Conservation (phyloP, 805 yeast genomes). For the Kodamaea laetipori region DNA sequence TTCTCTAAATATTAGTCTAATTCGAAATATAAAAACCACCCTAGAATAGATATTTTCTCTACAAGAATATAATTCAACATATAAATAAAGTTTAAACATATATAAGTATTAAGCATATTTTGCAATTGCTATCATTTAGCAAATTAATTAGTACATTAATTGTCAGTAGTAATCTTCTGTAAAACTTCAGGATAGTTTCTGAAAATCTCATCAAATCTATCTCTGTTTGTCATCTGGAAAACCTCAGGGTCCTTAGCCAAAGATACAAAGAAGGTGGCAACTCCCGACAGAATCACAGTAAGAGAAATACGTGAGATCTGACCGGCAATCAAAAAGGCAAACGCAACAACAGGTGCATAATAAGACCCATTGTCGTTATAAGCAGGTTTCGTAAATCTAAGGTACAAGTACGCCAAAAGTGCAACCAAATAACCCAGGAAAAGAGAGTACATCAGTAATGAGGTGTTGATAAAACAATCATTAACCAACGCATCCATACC, state of each 20-base stretch:
- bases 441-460: conserved; percentile 73
- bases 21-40: too few relatives aligned
- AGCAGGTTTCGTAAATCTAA: conserved; percentile 66
- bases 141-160: too few relatives aligned
- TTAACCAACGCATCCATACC: conserved; percentile 85
- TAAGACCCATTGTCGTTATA: conserved; percentile 62
- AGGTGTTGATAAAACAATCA: conserved; percentile 78
- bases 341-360: conserved; percentile 75
- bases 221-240: conserved; percentile 71
- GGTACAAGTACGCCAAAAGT: conserved; percentile 63
- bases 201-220: conserved; percentile 62
- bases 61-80: too few relatives aligned
- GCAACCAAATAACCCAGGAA: conserved; percentile 67
- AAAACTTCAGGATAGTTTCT: conserved; percentile 69
- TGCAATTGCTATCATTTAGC: too few relatives aligned
- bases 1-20: too few relatives aligned
- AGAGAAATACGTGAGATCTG: conserved; percentile 75
- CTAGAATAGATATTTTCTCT: too few relatives aligned
- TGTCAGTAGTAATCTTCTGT: conserved; percentile 48
- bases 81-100: too few relatives aligned
- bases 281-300: conserved; percentile 78
- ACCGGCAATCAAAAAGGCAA: conserved; percentile 68
- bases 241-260: conserved; percentile 84
- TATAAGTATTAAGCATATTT: too few relatives aligned
- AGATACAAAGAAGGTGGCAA: conserved; percentile 81